Evolutionary conservation across 768 basidiomycete species (phyloP).

Genomic region (Pleurotus pulmonarius): DNA sequence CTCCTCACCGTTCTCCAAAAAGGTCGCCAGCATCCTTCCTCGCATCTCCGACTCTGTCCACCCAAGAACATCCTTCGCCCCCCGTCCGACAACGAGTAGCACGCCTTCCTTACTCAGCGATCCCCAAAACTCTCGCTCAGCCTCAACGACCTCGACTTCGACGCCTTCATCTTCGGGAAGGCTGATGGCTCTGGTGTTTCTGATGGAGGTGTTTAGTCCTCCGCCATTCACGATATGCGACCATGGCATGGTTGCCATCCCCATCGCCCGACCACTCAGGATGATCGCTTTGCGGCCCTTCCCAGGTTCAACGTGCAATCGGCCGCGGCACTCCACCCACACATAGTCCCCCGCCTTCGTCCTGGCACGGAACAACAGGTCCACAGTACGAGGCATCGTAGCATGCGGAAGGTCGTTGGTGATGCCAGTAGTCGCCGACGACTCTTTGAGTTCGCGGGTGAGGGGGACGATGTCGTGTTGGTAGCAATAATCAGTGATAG

Average conservation of each 20-base stretch:
- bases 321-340: conserved; percentile 90
- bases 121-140: conserved; percentile 49
- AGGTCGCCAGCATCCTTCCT: conserved; percentile 39
- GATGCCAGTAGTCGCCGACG: conserved; percentile 25
- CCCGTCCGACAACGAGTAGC: conserved; percentile 47
- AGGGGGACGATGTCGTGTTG: conserved; percentile 87
- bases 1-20: conserved; percentile 25
- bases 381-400: conserved; percentile 54
- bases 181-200: conserved; percentile 7
- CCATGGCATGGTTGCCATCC: conserved; percentile 66
- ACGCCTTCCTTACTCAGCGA: conserved; percentile 40
- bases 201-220: conserved; percentile 28
- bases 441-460: conserved; percentile 88
- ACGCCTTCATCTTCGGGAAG: conserved; percentile 2
- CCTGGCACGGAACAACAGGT: conserved; percentile 81
- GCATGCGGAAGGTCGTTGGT: conserved; percentile 1
- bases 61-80: conserved; percentile 62
- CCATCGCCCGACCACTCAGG: conserved; percentile 73
- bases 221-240: conserved; percentile 47
- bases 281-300: conserved; percentile 95
- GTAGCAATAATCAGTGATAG: conserved; percentile 80
- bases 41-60: conserved; percentile 52
- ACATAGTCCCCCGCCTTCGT: conserved; percentile 65
- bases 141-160: background rate
- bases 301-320: conserved; percentile 87